Base-by-base conservation (phyloP, 139 green algal species). In the Yamagishiella unicocca region DNA sequence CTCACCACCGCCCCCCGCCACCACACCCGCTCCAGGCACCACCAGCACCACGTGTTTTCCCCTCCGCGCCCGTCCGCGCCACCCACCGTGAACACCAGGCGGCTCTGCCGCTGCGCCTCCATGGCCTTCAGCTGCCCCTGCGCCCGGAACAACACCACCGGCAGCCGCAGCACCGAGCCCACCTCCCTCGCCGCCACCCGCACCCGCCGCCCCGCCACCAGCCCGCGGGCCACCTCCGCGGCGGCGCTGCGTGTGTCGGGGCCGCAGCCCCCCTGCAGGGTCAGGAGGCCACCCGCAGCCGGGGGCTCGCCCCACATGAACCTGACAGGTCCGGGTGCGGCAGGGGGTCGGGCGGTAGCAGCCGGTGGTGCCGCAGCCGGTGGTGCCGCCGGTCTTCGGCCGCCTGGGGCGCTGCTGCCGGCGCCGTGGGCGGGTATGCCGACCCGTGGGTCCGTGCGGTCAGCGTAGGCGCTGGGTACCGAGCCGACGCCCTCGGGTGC, bases 131-230 rank as follows among this genome's bases (percentile, higher is more conserved):
- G 10, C 14, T 21, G 19, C n/a, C 46, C 74, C 74, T 82, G 74
- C 74, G 46, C 74, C 46, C 74, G 74, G 46, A 53, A 58, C 45
- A 82, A 1, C 74, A 82, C 38, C 74, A 46, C 74, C 14, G 74
- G 74, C 50, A 82, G 74, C 31, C 46, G 46, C 74, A 68, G 46
- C 74, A 67, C 31, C 29, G 46, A 35, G 14, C 46, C 33, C n/a
- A 67, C 21, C 12, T 46, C 50, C n/a, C n/a, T 1, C n/a, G 43
- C 74, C 50, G 46, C 22, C 74, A 82, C 10, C 14, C 33, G 38
- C n/a, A 58, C 74, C 25, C 74, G 74, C 46, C 50, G 74, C 2
- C 74, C 38, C 21, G 12, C 33, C 74, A n/a, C n/a, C 74, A 67
- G 12, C 17, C 8, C 45, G 17, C 14, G 4, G 12, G 46, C 46